phyloP scores from a whole-genome alignment of 805 yeast species.

The Ogataea nakhonphanomensis region DNA sequence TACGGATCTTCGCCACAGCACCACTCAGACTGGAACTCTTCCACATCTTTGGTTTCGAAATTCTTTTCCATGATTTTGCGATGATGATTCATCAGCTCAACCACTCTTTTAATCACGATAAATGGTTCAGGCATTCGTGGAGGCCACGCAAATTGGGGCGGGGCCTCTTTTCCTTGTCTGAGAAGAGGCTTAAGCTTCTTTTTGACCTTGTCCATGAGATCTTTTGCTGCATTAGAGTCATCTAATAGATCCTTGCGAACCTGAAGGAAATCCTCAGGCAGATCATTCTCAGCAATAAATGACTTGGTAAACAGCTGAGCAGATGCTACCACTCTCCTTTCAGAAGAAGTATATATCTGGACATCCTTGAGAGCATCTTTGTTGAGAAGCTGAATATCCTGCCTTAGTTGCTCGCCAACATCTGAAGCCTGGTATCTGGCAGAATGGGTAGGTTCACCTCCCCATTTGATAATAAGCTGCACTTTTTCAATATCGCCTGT shows the following conservation, averaged over 20 bases:
- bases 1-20: constrained; percentile 95
- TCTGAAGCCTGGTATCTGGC: constrained; percentile 93
- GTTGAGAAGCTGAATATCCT: constrained; percentile 82
- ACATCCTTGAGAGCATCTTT: constrained; percentile 82
- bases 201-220: constrained; percentile 94
- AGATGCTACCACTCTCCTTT: constrained; percentile 88
- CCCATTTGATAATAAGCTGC: constrained; percentile 96
- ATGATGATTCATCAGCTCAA: constrained; percentile 92
- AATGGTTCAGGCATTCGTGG: constrained; percentile 97
- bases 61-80: constrained; percentile 78
- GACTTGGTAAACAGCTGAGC: constrained; percentile 83
- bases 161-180: constrained; percentile 95
- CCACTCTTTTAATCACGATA: constrained; percentile 87
- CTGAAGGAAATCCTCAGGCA: constrained; percentile 74
- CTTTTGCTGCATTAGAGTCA: constrained; percentile 97
- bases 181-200: constrained; percentile 91
- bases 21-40: constrained; percentile 75
- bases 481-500: constrained; percentile 84
- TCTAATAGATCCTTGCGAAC: constrained; percentile 89
- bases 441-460: constrained; percentile 99
- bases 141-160: constrained; percentile 98
- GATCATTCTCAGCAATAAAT: constrained; percentile 62
- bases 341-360: constrained; percentile 85
- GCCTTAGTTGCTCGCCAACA: constrained; percentile 93
- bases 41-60: constrained; percentile 62